Base-by-base conservation (phyloP, 345 rosid genomes). In the Heritiera fomes region DNA sequence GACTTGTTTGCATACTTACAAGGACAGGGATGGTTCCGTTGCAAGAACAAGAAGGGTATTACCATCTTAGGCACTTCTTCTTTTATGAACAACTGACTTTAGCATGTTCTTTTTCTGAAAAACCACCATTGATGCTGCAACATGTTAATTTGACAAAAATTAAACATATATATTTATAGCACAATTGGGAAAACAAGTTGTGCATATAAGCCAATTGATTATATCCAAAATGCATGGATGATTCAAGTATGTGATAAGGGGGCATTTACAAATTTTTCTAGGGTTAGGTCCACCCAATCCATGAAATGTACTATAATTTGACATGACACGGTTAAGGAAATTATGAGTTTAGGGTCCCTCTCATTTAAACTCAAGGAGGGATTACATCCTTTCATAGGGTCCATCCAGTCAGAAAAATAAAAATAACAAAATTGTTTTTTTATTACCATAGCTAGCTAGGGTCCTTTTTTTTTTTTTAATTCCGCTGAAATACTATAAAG, bases 11-110 rank as follows among this genome's bases (percentile, higher is more conserved):
- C 8, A 15, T 65, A n/a, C 13, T 32, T 71, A 53, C 61, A 65
- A 69, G 49, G 72, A 76, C 1, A 13, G 49, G 77, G 49, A 32
- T 64, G 73, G 75, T 64, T 81, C 15, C 74, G 58, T 72, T 81
- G 62, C 75, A 38, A 72, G 75, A 71, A 43, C 43, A 5, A 65
- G 55, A 15, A 72, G 32, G 9, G 60, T 12, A 2, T 4, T 46
- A 56, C 83, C n/a, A 73, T 32, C 63, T 76, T 52, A 62, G 43
- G 73, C 60, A 71, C 47, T 43, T 77, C 55, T 28, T 60, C 60
- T 71, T 81, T 77, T 55, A 23, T 71, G 32, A 65, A 30, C 41
- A 47, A 53, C 70, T 75, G 77, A 79, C 74, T 75, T 68, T 70
- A 45, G 32, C 17, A 50, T 9, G 69, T 64, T 64, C 10, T 38